These are phyloP conservation scores for Ploettnerulaceae sp. DNA, from an alignment of 2,329 filamentous ascomycete genomes.

Conservation along the genomic window DNA sequence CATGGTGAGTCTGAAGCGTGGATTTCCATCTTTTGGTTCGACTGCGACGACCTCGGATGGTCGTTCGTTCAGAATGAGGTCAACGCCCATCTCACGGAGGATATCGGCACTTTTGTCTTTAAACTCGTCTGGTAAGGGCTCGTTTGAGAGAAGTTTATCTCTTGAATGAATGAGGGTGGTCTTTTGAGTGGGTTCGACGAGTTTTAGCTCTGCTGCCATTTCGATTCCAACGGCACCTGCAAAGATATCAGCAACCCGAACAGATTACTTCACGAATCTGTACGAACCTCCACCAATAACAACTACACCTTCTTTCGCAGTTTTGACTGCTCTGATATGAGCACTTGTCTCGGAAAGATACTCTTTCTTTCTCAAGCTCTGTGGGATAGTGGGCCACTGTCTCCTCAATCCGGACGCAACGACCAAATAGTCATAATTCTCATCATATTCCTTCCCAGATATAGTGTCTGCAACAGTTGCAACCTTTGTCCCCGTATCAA, in stretches of 20 bases:
- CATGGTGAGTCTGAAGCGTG: conserved; percentile 49
- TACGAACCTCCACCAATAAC: conserved; percentile 64
- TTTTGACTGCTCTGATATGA: conserved; percentile 52
- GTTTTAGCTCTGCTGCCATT: conserved; percentile 74
- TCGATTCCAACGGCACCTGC: conserved; percentile 72
- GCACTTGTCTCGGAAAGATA: conserved; percentile 58
- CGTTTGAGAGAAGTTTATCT: conserved; percentile 64
- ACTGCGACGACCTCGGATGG: conserved; percentile 46
- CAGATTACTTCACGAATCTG: not conserved
- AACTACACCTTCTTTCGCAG: conserved; percentile 54
- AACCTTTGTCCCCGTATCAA: conserved; percentile 56
- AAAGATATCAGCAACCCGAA: too few species aligned
- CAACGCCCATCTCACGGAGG: conserved; percentile 57
- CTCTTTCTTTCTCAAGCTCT: conserved; percentile 54
- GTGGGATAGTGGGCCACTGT: conserved; percentile 68
- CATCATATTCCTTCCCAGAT: conserved; percentile 37
- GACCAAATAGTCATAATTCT: conserved; percentile 69
- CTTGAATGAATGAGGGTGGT: conserved; percentile 75
- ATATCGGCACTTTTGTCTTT: conserved; percentile 57
- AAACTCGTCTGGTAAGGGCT: conserved; percentile 65
- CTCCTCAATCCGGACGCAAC: conserved; percentile 65
- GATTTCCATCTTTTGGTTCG: conserved; percentile 40
- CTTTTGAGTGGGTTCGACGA: conserved; percentile 55
- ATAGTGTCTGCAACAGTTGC: conserved; percentile 50
- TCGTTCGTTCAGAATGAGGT: conserved; percentile 58